Evolutionary conservation across 768 basidiomycete genomes (phyloP), one percentile per base, ranked within the genome.

Genomic region (Porphyrellus cyaneotinctus): DNA sequence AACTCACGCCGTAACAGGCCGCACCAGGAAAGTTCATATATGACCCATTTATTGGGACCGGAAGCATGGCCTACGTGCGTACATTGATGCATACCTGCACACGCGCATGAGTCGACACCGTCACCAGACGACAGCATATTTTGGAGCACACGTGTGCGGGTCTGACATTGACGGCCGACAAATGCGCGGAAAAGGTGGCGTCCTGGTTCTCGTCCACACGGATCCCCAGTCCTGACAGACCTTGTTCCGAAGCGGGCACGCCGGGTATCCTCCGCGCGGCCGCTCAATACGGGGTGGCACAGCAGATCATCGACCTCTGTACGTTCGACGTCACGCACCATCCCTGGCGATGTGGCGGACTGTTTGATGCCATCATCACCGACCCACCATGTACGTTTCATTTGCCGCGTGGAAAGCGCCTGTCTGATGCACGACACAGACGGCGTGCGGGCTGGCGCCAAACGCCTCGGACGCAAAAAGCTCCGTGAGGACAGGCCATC

Each of bases 131-230:
- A 79, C 82, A 3, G 90, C 93, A 0, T 78, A 91, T 62, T 97
- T 95, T 59, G 97, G 97, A 2, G 87, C 94, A 1, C 69, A 83
- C 24, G 81, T 94, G 1, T 84, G 89, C 50, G 97, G 95, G 17
- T 94, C 91, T 17, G 97, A 98, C 67, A 97, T 99, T 44, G 95
- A 98, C 63, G 97, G 97, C 0, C 79, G 97, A 37, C 95, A 98
- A 66, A 95, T 98, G 88, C 77, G 93, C 54, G 97, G 97, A 17
- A 95, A 91, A 79, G 81, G 93, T 87, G 58, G 48, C 3, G 24
- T 32, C 20, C 24, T n/a, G 2, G 6, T 24, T 12, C 22, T 46
- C 7, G 22, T 43, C 32, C 43, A 22, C 18, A 10, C 6, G 5
- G 18, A 31, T 35, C 17, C 12, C 8, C 17, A n/a, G 4, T 45